Conservation (phyloP, 805 yeast genomes). For the Limtongozyma cylindracea region DNA sequence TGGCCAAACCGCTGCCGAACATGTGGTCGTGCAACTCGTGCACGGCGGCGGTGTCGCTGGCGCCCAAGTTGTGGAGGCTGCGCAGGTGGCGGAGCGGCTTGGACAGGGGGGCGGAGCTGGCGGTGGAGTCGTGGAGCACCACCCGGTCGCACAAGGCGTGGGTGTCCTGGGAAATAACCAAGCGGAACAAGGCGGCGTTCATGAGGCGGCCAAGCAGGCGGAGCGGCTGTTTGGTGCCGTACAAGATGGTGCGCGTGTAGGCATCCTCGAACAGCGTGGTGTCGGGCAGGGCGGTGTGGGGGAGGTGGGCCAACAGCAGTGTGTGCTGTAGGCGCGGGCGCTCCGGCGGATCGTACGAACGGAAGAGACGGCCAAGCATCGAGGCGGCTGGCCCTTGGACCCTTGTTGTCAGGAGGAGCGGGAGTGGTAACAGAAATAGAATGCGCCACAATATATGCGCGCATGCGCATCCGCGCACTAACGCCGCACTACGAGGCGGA, state of each 20-base stretch:
- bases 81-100: conserved; percentile 1
- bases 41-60: background rate
- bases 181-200: conserved; percentile 10
- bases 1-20: conserved; percentile 31
- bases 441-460: too few species aligned
- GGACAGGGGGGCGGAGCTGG: conserved; percentile 3
- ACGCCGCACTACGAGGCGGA: too few species aligned
- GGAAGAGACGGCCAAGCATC: too few species aligned
- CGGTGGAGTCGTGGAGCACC: conserved; percentile 18
- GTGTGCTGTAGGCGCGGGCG: too few species aligned
- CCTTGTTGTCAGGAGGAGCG: too few species aligned
- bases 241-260: conserved; percentile 18
- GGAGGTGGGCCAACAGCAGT: too few species aligned
- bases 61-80: background rate
- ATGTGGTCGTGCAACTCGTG: conserved; percentile 22
- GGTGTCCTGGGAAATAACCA: conserved; percentile 25
- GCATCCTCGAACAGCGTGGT: conserved; percentile 11
- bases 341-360: too few species aligned
- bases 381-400: too few species aligned
- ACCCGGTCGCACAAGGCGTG: conserved; percentile 18
- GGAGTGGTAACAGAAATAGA: too few species aligned
- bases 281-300: too few species aligned
- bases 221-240: conserved; percentile 9
- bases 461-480: too few species aligned
- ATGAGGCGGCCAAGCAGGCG: conserved; percentile 4